Base-by-base conservation (phyloP, 352 stramenopile species). In the Blastocystis sp. region DNA sequence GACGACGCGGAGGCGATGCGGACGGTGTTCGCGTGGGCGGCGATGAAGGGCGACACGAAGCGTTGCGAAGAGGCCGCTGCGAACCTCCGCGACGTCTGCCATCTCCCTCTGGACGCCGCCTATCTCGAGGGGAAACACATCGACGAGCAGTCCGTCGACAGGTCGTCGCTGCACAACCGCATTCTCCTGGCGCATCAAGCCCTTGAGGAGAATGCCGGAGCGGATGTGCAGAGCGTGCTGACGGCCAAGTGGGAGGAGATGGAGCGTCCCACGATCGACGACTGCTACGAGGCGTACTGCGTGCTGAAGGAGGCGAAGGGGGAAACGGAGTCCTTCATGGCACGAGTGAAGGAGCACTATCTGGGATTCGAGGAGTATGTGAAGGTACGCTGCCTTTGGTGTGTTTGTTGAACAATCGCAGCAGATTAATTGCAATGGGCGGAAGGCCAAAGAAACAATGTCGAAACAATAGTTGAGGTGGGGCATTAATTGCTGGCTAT, bases 1-100 rank as follows among this genome's bases (percentile, higher is more conserved):
- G 52, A 81, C 2, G 71, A 81, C 41, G 11, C 9, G 14, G 71
- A 81, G 11, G 52, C 52, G 23, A 81, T 81, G 71, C 65, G 40
- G 71, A n/a, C 62, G 7, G 71, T 81, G 23, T 17, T 34, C 4
- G 40, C 65, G 52, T 81, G 71, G 71, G 71, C 40, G 21, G 38
- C 45, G 41, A 77, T 23, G 66, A 60, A 61, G 41, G 53, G 53
- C 4, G 66, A 77, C 38, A 45, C 23, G 64, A 74, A 74, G 41
- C 17, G 64, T 7, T 56, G 48, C 48, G 48, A 56, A 56, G 48
- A 56, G 48, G 48, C 48, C 5, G 5, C 14, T 7, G 5, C 5
- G 48, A 56, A 56, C 14, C 48, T 56, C 5, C 48, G 48, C 48
- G 48, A 56, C 5, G 48, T 14, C 5, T 56, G 48, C 48, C 48